Evolutionary conservation across 2,329 filamentous ascomycete genomes (phyloP), one percentile per base, ranked within the genome.

Genomic region (Tolypocladium capitatum): DNA sequence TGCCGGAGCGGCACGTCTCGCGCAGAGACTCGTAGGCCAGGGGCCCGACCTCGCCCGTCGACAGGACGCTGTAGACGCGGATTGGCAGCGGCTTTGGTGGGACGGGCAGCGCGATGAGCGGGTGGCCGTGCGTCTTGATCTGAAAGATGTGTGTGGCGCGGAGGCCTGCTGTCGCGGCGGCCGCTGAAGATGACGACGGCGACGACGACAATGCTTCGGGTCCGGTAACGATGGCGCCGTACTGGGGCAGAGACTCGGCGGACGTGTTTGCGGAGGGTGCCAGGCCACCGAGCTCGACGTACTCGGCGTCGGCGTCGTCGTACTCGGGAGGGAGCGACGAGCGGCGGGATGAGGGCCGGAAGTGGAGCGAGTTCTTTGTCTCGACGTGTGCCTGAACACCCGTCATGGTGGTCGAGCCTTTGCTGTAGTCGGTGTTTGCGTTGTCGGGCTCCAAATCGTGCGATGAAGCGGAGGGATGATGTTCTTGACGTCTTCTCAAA

Each of bases 11-110:
- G 41, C 67, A 65, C 9, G 62, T 60, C 11, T 66, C 66, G 4
- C 78, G 72, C 28, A 73, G 62, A 24, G 76, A 81, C 13, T 71
- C 55, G 60, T 79, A 82, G 28, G 66, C 68, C 2, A 70, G 53
- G 3, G 61, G 60, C 11, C 64, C 68, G 33, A 70, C 58, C 2
- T 57, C 59, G 11, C 66, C 67, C 24, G 69, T 60, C 2, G 66
- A 56, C 3, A 68, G 59, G 10, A 74, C 57, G 20, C 62, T 50
- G 57, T 67, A 71, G 49, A 74, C 52, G 32, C 65, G 62, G 52
- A 75, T 72, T 3, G 70, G 67, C 1, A 63, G 58, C 1, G 67
- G 58, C 5, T 56, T 58, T 0, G 62, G 59, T 0, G 68, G 62
- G 0, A 63, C 32, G 1, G 73, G 74, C 3, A 73, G 54, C n/a